Evolutionary conservation across 306 rosid species (phyloP).

Genomic region (Acmispon strigosus): DNA sequence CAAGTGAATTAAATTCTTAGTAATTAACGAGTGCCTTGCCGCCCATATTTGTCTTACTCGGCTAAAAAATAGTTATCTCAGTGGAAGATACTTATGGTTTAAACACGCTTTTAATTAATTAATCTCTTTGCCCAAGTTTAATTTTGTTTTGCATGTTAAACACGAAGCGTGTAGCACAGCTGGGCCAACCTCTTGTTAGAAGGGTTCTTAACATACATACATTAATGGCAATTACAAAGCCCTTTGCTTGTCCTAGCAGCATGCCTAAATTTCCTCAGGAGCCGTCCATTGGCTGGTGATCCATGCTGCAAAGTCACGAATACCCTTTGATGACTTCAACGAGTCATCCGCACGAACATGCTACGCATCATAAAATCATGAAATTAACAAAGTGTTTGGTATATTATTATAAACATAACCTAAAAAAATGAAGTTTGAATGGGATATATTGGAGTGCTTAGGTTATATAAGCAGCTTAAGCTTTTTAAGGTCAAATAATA

Average conservation of each 20-base stretch:
- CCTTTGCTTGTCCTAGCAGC: conserved; percentile 72
- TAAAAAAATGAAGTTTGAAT: neutral
- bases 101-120: too few species aligned
- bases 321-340: conserved; percentile 51
- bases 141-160: conserved; percentile 3
- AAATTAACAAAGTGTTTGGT: neutral
- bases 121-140: neutral
- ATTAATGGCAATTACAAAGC: conserved; percentile 10
- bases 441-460: conserved; percentile 12
- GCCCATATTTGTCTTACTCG: too few species aligned
- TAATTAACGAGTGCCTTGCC: too few species aligned
- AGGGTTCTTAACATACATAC: too few species aligned
- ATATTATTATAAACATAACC: neutral
- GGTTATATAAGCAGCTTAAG: conserved; percentile 16
- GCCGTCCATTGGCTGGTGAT: conserved; percentile 21
- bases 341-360: neutral
- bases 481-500: conserved; percentile 26
- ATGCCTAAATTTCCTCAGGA: conserved; percentile 39
- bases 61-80: too few species aligned
- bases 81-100: too few species aligned
- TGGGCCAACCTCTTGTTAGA: neutral
- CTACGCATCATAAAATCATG: neutral
- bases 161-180: conserved; percentile 2
- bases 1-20: too few species aligned
- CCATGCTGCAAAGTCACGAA: conserved; percentile 6